phyloP scores from a whole-genome alignment of 306 rosid genomes.

The Trifolium repens region DNA sequence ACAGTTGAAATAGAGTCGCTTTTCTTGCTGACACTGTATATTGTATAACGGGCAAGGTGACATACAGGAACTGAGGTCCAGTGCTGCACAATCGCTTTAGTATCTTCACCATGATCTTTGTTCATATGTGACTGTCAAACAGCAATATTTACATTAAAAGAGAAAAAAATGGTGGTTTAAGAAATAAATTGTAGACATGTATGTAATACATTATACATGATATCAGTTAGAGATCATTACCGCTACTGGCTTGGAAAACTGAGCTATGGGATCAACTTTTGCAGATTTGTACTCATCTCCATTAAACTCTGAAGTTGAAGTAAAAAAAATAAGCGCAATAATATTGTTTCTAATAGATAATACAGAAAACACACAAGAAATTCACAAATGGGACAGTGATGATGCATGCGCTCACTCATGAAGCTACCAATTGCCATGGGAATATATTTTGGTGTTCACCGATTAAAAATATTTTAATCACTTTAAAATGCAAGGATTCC shows the following conservation, averaged over 20 bases:
- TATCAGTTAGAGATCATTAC: constrained; percentile 50
- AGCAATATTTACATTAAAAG: constrained; percentile 35
- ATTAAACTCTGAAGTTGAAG: constrained; percentile 60
- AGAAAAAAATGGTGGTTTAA: constrained; percentile 7
- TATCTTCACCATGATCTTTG: constrained; percentile 92
- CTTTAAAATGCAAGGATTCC: constrained; percentile 25
- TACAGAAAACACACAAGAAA: constrained; percentile 18
- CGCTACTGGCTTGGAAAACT: constrained; percentile 93
- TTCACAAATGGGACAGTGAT: constrained; percentile 25
- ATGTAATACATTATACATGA: constrained; percentile 26
- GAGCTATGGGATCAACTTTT: constrained; percentile 87
- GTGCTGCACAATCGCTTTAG: constrained; percentile 83
- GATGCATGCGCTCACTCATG: constrained; percentile 22
- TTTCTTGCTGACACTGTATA: constrained; percentile 26
- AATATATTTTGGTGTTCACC: constrained; percentile 10
- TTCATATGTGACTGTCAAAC: constrained; percentile 90
- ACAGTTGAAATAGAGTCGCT: neutral
- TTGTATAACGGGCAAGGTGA: constrained; percentile 17
- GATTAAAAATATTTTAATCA: neutral
- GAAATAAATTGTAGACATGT: constrained; percentile 28
- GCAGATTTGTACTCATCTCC: constrained; percentile 76
- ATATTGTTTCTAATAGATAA: constrained; percentile 17
- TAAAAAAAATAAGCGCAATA: constrained; percentile 11
- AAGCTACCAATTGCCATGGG: constrained; percentile 25
- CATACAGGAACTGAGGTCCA: constrained; percentile 86